phyloP scores from a whole-genome alignment of 1,284 basidiomycete species.

The Cutaneotrichosporon sp. region DNA sequence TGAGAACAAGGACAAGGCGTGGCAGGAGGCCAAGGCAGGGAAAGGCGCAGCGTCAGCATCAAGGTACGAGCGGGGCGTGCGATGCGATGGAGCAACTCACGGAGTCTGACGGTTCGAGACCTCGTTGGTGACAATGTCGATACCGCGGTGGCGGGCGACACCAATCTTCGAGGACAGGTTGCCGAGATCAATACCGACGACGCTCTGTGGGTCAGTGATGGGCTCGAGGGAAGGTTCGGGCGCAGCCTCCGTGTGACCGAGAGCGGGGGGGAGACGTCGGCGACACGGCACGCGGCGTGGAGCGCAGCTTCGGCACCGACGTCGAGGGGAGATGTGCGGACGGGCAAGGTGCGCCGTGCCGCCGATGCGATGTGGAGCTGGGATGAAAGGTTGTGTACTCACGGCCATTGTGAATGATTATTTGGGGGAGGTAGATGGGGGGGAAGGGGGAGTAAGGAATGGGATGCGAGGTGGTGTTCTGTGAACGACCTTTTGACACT shows the following conservation, averaged over 20 bases:
- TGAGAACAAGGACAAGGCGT: neutral
- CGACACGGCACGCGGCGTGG: neutral
- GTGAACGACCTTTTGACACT: constrained; percentile 9
- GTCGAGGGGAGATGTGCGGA: neutral
- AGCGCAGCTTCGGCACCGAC: neutral
- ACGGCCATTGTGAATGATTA: constrained; percentile 11
- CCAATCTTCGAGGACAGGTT: constrained; percentile 89
- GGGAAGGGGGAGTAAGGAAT: neutral
- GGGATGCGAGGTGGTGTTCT: neutral
- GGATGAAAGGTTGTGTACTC: neutral
- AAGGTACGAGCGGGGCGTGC: neutral
- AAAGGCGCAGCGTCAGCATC: constrained; percentile 5
- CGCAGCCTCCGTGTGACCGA: neutral
- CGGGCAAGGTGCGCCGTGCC: neutral
- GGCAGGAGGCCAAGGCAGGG: neutral
- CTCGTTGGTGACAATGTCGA: constrained; percentile 94
- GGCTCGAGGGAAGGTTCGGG: neutral
- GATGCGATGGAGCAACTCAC: constrained; percentile 58
- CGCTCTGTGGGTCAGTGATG: constrained; percentile 51
- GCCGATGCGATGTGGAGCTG: neutral
- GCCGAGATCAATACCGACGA: constrained; percentile 91
- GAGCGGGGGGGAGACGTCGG: neutral
- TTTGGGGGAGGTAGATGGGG: neutral
- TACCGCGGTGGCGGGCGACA: constrained; percentile 87
- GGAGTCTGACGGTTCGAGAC: constrained; percentile 92